Evolutionary conservation across 208 protist species (phyloP).

Genomic region (Acanthamoeba healyi): DNA sequence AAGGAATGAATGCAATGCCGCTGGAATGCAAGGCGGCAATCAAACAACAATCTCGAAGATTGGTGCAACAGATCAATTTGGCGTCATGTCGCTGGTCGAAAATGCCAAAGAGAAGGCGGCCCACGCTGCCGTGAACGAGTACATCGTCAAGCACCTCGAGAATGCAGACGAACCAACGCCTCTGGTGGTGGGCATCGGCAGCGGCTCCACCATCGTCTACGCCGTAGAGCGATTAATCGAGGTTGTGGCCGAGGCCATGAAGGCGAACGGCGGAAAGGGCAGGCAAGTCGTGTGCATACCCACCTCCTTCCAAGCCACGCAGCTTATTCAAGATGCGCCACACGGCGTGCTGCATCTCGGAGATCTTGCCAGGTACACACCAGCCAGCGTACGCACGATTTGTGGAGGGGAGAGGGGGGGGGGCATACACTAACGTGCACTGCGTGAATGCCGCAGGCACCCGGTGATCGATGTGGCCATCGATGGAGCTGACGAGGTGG

Average conservation of each 20-base stretch:
- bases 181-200: slow-evolving; percentile 85
- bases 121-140: slow-evolving; percentile 81
- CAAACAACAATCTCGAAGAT: neutral
- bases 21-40: neutral
- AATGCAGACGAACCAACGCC: neutral
- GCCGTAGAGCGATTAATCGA: slow-evolving; percentile 84
- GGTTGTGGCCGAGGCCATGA: neutral
- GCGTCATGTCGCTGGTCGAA: slow-evolving; percentile 64
- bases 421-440: too few species aligned
- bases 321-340: slow-evolving; percentile 84
- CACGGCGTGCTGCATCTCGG: slow-evolving; percentile 73
- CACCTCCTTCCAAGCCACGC: slow-evolving; percentile 88
- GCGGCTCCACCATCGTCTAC: slow-evolving; percentile 89
- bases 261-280: slow-evolving; percentile 71
- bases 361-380: slow-evolving; percentile 78
- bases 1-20: too few species aligned
- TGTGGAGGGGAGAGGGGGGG: neutral
- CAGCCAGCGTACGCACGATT: too few species aligned
- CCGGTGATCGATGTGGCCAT: slow-evolving; percentile 85
- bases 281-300: slow-evolving; percentile 84
- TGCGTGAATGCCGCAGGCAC: neutral
- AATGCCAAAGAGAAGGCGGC: slow-evolving; percentile 78
- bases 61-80: neutral
- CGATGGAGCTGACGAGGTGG: slow-evolving; percentile 89
- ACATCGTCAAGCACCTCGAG: neutral